phyloP scores from a whole-genome alignment of 495 filamentous ascomycete species.

The Penicillium antarcticum region DNA sequence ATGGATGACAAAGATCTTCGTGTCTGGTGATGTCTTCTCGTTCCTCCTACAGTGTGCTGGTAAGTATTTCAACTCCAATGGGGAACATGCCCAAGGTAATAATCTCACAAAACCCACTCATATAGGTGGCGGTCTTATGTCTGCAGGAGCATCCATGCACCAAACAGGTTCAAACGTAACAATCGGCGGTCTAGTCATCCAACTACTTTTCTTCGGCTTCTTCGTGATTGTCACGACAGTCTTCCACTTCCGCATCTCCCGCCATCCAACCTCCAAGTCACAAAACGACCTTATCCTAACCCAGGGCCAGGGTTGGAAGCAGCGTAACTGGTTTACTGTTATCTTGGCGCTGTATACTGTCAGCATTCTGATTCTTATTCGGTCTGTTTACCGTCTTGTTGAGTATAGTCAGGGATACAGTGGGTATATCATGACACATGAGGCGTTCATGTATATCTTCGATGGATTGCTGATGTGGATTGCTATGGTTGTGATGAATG shows the following conservation, averaged over 20 bases:
- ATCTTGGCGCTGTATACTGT: conserved; percentile 51
- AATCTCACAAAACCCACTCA: background rate
- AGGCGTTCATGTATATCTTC: conserved; percentile 61
- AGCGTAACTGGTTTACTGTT: conserved; percentile 47
- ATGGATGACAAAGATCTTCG: conserved; percentile 40
- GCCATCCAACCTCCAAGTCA: conserved; percentile 15
- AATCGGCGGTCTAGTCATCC: conserved; percentile 38
- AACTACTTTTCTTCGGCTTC: conserved; percentile 44
- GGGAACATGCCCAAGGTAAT: too few species aligned
- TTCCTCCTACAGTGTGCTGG: conserved; percentile 32
- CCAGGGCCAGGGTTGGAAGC: conserved; percentile 11
- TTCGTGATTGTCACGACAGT: conserved; percentile 37
- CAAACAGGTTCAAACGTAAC: conserved; percentile 41
- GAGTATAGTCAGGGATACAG: conserved; percentile 58
- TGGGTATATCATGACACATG: conserved; percentile 50
- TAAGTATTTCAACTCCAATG: background rate
- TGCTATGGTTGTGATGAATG: conserved; percentile 51
- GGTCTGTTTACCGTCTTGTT: conserved; percentile 58
- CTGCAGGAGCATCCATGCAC: conserved; percentile 1
- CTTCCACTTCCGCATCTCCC: conserved; percentile 36
- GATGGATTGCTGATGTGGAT: conserved; percentile 57
- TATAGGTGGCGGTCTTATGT: conserved; percentile 23
- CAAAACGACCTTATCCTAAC: conserved; percentile 7
- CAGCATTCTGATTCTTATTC: conserved; percentile 55
- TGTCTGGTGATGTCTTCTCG: conserved; percentile 33